phyloP scores from a whole-genome alignment of 1,139 yeast genomes.

The Geotrichum cucujoidarum region DNA sequence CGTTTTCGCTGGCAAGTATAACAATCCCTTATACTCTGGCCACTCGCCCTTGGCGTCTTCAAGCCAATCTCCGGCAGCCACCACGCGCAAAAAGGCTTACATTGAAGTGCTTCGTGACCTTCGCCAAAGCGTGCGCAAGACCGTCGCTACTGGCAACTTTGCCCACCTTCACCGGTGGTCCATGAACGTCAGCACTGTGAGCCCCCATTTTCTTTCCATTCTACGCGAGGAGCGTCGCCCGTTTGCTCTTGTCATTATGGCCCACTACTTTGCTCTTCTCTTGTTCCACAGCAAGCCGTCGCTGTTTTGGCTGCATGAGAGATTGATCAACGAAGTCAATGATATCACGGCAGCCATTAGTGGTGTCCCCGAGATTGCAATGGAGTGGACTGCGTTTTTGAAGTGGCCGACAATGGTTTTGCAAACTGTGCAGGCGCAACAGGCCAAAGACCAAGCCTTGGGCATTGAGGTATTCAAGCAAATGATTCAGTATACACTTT shows the following conservation, averaged over 20 bases:
- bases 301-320: conserved; percentile 13
- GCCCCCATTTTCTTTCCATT: conserved; percentile 1
- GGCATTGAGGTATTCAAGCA: conserved; percentile 13
- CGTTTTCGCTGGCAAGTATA: background rate
- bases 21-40: background rate
- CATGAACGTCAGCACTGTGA: conserved; percentile 3
- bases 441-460: background rate
- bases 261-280: conserved; percentile 9
- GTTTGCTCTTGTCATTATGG: conserved; percentile 12
- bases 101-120: conserved; percentile 1
- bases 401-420: conserved; percentile 14
- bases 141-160: background rate
- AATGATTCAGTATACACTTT: conserved; percentile 11
- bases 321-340: conserved; percentile 6
- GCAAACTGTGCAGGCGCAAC: conserved; percentile 6
- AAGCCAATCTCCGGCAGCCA: background rate
- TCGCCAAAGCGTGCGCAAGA: conserved; percentile 5
- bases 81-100: conserved; percentile 1
- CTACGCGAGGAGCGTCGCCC: conserved; percentile 8
- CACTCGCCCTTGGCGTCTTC: background rate
- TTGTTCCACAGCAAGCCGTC: conserved; percentile 5
- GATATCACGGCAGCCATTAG: background rate
- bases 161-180: conserved; percentile 13
- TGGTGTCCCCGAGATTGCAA: background rate
- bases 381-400: conserved; percentile 4